Evolutionary conservation across 176 grass and related monocot species (phyloP).

Genomic region (Rhynchospora tenuis): DNA sequence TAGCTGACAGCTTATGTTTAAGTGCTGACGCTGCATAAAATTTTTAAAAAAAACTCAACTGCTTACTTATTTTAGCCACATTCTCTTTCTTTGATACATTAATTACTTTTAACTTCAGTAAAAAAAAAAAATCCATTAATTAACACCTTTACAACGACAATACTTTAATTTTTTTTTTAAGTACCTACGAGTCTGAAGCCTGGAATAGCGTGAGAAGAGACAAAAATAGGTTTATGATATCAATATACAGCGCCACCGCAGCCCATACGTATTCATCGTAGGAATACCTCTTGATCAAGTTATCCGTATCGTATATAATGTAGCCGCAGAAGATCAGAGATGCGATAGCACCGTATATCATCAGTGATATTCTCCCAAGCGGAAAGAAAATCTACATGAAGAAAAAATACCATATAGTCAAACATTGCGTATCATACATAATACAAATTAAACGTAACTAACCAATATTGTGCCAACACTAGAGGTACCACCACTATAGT

Average conservation of each 20-base stretch:
- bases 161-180: background rate
- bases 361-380: conserved; percentile 51
- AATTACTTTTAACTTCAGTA: no score
- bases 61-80: no score
- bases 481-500: no score
- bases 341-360: conserved; percentile 67
- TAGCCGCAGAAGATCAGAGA: conserved; percentile 84
- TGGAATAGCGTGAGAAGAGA: conserved; percentile 83
- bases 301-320: conserved; percentile 94
- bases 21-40: no score
- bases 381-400: conserved; percentile 56
- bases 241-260: conserved; percentile 77
- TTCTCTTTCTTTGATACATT: no score
- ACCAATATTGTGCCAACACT: background rate
- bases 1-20: no score
- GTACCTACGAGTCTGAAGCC: conserved; percentile 45
- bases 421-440: background rate
- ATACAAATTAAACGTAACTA: background rate
- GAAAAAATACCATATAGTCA: background rate
- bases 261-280: conserved; percentile 98
- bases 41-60: no score
- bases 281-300: conserved; percentile 85
- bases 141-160: background rate
- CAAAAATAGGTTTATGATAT: conserved; percentile 87
- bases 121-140: background rate